Evolutionary conservation across 371 early-diverging fungal species (phyloP).

Genomic region (Astathelohania contejeani): DNA sequence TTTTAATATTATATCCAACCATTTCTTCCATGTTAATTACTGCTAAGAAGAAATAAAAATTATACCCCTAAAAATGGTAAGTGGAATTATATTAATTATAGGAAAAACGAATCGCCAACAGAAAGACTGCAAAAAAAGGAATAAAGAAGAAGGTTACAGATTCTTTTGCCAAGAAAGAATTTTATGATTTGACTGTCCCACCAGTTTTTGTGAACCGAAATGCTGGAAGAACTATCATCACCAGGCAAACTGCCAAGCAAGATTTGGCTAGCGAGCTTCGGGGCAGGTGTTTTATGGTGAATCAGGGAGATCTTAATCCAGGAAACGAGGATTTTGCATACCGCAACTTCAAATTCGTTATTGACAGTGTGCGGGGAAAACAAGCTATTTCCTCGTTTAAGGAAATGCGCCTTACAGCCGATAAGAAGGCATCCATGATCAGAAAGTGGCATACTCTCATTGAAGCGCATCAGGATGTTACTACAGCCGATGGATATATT

Average conservation of each 20-base stretch:
- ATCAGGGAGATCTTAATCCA: slow-evolving; percentile 88
- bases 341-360: slow-evolving; percentile 92
- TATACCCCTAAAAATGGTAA: background rate
- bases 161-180: slow-evolving; percentile 45
- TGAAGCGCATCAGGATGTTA: slow-evolving; percentile 90
- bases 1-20: too few species aligned
- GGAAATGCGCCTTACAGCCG: slow-evolving; percentile 97
- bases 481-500: slow-evolving; percentile 97
- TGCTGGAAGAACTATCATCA: slow-evolving; percentile 41
- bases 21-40: too few species aligned
- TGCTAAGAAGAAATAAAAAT: too few species aligned
- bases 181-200: slow-evolving; percentile 38
- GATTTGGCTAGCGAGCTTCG: slow-evolving; percentile 55
- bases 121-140: slow-evolving; percentile 40
- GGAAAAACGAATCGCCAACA: too few species aligned
- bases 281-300: slow-evolving; percentile 88
- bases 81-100: background rate
- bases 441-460: slow-evolving; percentile 99
- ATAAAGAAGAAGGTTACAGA: slow-evolving; percentile 31
- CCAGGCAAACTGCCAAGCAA: slow-evolving; percentile 32
- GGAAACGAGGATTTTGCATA: slow-evolving; percentile 70
- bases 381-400: slow-evolving; percentile 97
- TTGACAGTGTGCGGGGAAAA: slow-evolving; percentile 89
- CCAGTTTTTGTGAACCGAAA: slow-evolving; percentile 14
- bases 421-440: slow-evolving; percentile 96